These are phyloP conservation scores for Lichtheimia hyalospora DNA, from an alignment of 371 early-diverging fungal species.

Conservation along the genomic window DNA sequence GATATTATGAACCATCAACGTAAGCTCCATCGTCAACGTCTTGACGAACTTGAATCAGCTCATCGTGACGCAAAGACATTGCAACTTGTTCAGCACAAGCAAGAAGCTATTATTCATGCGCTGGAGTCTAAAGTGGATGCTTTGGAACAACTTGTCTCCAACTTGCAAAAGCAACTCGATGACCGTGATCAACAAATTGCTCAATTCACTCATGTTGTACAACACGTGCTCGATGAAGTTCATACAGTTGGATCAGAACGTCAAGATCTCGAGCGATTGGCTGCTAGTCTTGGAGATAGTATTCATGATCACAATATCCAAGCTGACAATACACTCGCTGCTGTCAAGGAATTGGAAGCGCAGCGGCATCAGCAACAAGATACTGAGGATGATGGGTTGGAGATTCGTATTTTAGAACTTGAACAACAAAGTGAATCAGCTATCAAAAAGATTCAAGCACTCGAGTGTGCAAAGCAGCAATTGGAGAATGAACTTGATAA, in stretches of 20 bases:
- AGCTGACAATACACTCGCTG: too few species aligned
- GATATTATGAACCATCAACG: slow-evolving; percentile 8
- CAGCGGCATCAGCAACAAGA: too few species aligned
- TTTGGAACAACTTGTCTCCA: slow-evolving; percentile 23
- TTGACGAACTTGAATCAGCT: neutral
- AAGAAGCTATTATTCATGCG: slow-evolving; percentile 37
- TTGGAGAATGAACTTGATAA: slow-evolving; percentile 6
- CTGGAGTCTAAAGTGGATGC: slow-evolving; percentile 34
- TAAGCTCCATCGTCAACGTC: slow-evolving; percentile 6
- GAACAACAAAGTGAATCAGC: slow-evolving; percentile 7
- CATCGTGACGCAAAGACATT: slow-evolving; percentile 10
- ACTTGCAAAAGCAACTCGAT: slow-evolving; percentile 25
- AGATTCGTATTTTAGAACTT: neutral
- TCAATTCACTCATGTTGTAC: slow-evolving; percentile 14
- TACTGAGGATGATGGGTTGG: too few species aligned
- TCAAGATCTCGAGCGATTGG: too few species aligned
- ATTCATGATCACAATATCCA: too few species aligned
- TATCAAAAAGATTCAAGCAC: neutral
- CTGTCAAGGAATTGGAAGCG: too few species aligned
- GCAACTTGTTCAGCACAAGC: slow-evolving; percentile 31
- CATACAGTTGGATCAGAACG: too few species aligned
- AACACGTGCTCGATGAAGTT: too few species aligned
- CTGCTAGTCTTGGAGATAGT: too few species aligned
- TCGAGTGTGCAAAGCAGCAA: slow-evolving; percentile 7
- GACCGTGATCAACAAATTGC: slow-evolving; percentile 26